phyloP scores from a whole-genome alignment of 2,329 filamentous ascomycete species.

The Colletotrichum simmondsii region DNA sequence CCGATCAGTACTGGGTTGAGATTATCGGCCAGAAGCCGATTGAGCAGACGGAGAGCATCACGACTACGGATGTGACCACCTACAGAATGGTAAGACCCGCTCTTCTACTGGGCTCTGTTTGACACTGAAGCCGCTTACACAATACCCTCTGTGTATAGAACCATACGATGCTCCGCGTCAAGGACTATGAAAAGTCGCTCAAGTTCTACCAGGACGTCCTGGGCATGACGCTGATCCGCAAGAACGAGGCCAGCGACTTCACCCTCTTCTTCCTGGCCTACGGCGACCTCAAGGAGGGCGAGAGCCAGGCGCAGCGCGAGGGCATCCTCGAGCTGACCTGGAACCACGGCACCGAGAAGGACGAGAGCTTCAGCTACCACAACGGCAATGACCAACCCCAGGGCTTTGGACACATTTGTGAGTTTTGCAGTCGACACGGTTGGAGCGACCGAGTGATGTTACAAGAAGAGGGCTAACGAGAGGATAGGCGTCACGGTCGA shows the following conservation, averaged over 20 bases:
- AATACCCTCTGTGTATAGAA: constrained; percentile 64
- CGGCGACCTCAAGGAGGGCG: constrained; percentile 58
- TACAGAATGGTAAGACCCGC: constrained; percentile 73
- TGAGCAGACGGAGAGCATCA: constrained; percentile 77
- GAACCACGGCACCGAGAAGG: constrained; percentile 86
- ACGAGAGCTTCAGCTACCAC: constrained; percentile 86
- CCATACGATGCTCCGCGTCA: constrained; percentile 95
- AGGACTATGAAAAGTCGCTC: constrained; percentile 78
- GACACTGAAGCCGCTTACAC: neutral
- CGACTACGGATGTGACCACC: constrained; percentile 76
- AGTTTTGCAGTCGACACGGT: constrained; percentile 40
- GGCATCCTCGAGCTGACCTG: constrained; percentile 92
- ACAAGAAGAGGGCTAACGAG: neutral
- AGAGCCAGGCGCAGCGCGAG: constrained; percentile 75
- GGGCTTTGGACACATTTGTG: constrained; percentile 94
- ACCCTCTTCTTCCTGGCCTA: constrained; percentile 96
- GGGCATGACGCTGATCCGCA: constrained; percentile 87
- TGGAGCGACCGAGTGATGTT: neutral
- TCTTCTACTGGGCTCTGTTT: neutral
- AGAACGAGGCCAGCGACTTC: constrained; percentile 78
- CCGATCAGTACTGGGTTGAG: constrained; percentile 90
- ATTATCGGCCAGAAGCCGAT: constrained; percentile 78
- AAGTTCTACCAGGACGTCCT: constrained; percentile 87
- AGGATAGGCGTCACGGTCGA: constrained; percentile 80
- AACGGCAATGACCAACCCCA: constrained; percentile 92